Conservation (phyloP, 1,139 yeast genomes). For the Candida labiduridarum region DNA sequence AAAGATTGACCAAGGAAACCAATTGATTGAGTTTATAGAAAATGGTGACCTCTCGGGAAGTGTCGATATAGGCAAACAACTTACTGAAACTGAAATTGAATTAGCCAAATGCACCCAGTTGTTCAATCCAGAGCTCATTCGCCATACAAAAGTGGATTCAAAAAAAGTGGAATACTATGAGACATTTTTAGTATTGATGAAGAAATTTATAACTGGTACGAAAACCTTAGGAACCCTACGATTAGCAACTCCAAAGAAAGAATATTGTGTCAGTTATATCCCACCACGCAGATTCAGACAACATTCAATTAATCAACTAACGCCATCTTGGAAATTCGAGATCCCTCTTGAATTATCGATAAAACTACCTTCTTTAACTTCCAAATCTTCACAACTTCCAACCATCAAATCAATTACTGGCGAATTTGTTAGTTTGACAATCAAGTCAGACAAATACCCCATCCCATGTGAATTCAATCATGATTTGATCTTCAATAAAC, state of each 20-base stretch:
- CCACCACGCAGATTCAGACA: no score
- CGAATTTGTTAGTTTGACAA: constrained; percentile 37
- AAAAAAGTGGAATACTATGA: constrained; percentile 17
- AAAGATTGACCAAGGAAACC: constrained; percentile 26
- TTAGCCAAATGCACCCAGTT: constrained; percentile 23
- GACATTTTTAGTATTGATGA: constrained; percentile 18
- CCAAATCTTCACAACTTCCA: constrained; percentile 20
- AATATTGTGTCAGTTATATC: constrained; percentile 32
- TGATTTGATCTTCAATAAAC: constrained; percentile 35
- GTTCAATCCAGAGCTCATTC: constrained; percentile 17
- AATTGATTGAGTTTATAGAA: constrained; percentile 22
- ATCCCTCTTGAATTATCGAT: constrained; percentile 31
- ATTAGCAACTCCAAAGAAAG: constrained; percentile 30
- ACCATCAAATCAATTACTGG: constrained; percentile 30
- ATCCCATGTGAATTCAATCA: constrained; percentile 47
- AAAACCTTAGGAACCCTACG: constrained; percentile 23
- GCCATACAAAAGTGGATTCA: constrained; percentile 16
- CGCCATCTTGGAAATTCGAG: constrained; percentile 28
- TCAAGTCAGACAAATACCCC: constrained; percentile 31
- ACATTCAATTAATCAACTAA: constrained; percentile 14
- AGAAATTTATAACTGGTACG: constrained; percentile 17
- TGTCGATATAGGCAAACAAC: constrained; percentile 17
- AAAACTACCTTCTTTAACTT: constrained; percentile 9
- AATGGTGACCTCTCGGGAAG: constrained; percentile 17
- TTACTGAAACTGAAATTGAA: constrained; percentile 21